Percentiles rank a stretch among this genome's conserved stretches.
Conservation (phyloP, 805 yeast species). For the Kodamaea nitidulidarum region DNA sequence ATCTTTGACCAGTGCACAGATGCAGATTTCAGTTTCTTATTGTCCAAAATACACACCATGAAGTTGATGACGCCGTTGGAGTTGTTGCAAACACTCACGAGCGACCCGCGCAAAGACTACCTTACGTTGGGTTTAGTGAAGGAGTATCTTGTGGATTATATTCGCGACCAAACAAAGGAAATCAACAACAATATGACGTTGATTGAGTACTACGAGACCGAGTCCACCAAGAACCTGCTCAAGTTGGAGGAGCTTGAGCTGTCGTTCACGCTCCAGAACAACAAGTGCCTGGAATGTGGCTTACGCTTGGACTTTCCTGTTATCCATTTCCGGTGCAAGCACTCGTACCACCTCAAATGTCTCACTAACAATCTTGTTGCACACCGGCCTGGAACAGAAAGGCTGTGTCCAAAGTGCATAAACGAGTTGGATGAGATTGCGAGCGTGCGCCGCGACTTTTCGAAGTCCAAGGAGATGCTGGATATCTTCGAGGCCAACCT, state of each 20-base stretch:
- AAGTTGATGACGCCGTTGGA: slow-evolving; percentile 71
- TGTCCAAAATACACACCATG: slow-evolving; percentile 49
- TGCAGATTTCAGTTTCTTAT: slow-evolving; percentile 42
- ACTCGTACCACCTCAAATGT: slow-evolving; percentile 83
- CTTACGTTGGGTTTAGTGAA: slow-evolving; percentile 71
- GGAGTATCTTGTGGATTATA: slow-evolving; percentile 58
- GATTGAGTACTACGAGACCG: slow-evolving; percentile 62
- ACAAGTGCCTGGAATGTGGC: slow-evolving; percentile 63
- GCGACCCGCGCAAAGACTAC: slow-evolving; percentile 41
- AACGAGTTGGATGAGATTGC: slow-evolving; percentile 63
- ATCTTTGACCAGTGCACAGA: slow-evolving; percentile 52
- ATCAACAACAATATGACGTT: slow-evolving; percentile 66
- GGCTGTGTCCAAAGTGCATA: slow-evolving; percentile 70
- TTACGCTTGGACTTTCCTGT: slow-evolving; percentile 69
- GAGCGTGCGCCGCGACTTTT: slow-evolving; percentile 56
- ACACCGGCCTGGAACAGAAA: slow-evolving; percentile 9
- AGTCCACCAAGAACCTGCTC: slow-evolving; percentile 51
- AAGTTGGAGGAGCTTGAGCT: slow-evolving; percentile 49
- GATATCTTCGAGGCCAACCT: slow-evolving; percentile 62
- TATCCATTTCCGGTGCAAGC: slow-evolving; percentile 80
- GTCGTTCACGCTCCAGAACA: slow-evolving; percentile 55
- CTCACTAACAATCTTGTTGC: slow-evolving; percentile 43
- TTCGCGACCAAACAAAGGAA: slow-evolving; percentile 58
- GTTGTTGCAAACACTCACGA: slow-evolving; percentile 62
- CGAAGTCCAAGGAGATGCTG: slow-evolving; percentile 54